These are phyloP conservation scores for Fusarium kyushuense DNA, from an alignment of 2,329 filamentous ascomycete species.

Conservation along the genomic window DNA sequence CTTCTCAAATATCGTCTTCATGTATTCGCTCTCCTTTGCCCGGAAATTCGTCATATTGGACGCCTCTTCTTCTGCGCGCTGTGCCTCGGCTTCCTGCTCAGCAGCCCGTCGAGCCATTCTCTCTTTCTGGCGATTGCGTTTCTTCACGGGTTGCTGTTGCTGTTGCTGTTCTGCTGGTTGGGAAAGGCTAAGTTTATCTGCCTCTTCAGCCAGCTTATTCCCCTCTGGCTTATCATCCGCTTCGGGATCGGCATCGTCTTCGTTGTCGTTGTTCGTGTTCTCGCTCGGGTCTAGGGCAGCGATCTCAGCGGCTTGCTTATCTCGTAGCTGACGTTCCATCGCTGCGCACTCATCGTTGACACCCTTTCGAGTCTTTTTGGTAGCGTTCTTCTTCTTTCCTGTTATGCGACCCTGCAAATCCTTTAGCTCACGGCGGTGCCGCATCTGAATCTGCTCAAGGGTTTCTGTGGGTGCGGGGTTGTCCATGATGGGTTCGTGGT, in stretches of 20 bases:
- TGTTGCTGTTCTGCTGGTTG: conserved; percentile 32
- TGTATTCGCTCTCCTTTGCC: conserved; percentile 74
- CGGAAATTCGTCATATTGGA: conserved; percentile 78
- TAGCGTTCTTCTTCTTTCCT: conserved; percentile 96
- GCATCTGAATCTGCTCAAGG: conserved; percentile 81
- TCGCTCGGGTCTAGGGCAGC: conserved; percentile 54
- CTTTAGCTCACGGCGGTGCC: conserved; percentile 88
- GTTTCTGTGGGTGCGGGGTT: conserved; percentile 54
- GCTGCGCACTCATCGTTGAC: conserved; percentile 81
- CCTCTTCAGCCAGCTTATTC: conserved; percentile 34
- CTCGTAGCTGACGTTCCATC: conserved; percentile 74
- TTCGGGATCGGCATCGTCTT: conserved; percentile 14
- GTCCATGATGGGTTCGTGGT: conserved; percentile 45
- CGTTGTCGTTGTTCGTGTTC: conserved; percentile 32
- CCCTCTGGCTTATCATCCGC: conserved; percentile 13
- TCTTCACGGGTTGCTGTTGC: conserved; percentile 64
- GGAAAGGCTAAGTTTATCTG: conserved; percentile 42
- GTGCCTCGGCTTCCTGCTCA: conserved; percentile 78
- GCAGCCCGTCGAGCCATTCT: conserved; percentile 89
- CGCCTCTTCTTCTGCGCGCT: conserved; percentile 80
- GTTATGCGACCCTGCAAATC: conserved; percentile 88
- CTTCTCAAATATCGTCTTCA: conserved; percentile 74
- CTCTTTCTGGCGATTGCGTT: conserved; percentile 91
- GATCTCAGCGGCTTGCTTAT: conserved; percentile 74
- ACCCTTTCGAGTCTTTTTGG: conserved; percentile 84